Base-by-base conservation (phyloP, 495 filamentous ascomycete species). In the Sabuloglossum arenarium region DNA sequence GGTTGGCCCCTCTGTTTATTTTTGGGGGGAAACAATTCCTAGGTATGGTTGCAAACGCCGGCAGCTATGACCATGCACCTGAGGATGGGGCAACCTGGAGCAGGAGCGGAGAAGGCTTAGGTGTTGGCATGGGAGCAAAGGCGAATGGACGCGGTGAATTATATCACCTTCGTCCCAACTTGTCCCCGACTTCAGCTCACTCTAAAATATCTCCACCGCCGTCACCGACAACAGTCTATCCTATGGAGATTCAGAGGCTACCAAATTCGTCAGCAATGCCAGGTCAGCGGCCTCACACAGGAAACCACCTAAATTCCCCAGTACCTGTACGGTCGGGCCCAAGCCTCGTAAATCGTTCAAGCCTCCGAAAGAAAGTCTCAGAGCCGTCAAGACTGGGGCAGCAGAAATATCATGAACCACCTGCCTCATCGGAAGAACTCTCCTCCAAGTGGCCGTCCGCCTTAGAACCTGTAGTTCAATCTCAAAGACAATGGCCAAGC, bases 1-100 rank as follows among this genome's bases (percentile, higher is more conserved):
- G 4, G 3, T 25, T 29, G 3, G 25, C 25, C 3, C 12, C 28
- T 51, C 6, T 10, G n/a, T 5, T 16, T 27, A 3, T 47, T 9
- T n/a, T n/a, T n/a, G 10, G 45, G 23, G 21, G 23, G 45, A n/a
- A 47, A 29, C 4, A 30, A 29, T 12, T 1, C 39, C 12, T 10
- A 43, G 39, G n/a, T 12, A 51, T 51, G 47, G 47, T 51, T 28
- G 47, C 47, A 29, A 51, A 51, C 47, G 47, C 47, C 24, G 47
- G 47, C 4, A 51, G 47, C 47, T 51, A 27, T 51, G 47, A 30
- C 24, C 28, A 27, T 51, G 47, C 47, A 29, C 47, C 27, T 29
- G 47, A 30, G 23, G 12, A 29, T 29, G 25, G 47, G 24, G 28
- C 24, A 14, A 51, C 24, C 28, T 51, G 47, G 47, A 12, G 47